phyloP scores from a whole-genome alignment of 139 green algal genomes.

The Edaphochlamys debaryana region DNA sequence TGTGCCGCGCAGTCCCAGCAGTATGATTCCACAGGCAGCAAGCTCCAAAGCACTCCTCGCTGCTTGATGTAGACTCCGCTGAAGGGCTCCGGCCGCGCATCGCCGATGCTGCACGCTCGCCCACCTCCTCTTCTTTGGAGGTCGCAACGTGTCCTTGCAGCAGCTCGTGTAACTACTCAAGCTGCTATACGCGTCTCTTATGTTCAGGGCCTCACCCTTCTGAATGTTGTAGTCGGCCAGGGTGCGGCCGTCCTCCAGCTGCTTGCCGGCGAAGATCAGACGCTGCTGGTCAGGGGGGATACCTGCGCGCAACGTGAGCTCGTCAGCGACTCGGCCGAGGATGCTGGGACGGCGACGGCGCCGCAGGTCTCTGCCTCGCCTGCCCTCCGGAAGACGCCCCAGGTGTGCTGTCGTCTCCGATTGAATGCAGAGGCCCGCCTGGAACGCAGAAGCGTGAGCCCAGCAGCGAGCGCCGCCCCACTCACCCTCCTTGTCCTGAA shows the following conservation, averaged over 20 bases:
- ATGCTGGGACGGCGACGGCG: conserved; percentile 6
- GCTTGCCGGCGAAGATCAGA: conserved; percentile 97
- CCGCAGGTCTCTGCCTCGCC: neutral
- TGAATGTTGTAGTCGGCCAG: conserved; percentile 99
- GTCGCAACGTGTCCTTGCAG: no score
- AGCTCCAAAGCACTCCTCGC: neutral
- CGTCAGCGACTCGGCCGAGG: neutral
- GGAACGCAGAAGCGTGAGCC: no score
- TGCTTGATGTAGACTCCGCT: neutral
- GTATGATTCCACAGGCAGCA: neutral
- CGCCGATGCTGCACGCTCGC: no score
- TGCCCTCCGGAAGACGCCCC: no score
- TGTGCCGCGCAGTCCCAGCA: no score
- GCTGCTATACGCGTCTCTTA: neutral
- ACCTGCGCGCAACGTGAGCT: neutral
- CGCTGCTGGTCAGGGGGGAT: conserved; percentile 96
- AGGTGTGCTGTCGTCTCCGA: neutral
- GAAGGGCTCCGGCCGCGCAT: neutral
- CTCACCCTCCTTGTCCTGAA: no score
- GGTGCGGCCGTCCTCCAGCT: conserved; percentile 96
- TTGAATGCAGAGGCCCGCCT: neutral
- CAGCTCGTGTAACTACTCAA: neutral
- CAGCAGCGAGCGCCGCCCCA: conserved; percentile 18
- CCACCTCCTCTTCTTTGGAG: neutral
- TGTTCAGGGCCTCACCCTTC: conserved; percentile 70